Evolutionary conservation across 345 rosid species (phyloP), one percentile per base, ranked within the genome.

Genomic region (Trapa incisa): DNA sequence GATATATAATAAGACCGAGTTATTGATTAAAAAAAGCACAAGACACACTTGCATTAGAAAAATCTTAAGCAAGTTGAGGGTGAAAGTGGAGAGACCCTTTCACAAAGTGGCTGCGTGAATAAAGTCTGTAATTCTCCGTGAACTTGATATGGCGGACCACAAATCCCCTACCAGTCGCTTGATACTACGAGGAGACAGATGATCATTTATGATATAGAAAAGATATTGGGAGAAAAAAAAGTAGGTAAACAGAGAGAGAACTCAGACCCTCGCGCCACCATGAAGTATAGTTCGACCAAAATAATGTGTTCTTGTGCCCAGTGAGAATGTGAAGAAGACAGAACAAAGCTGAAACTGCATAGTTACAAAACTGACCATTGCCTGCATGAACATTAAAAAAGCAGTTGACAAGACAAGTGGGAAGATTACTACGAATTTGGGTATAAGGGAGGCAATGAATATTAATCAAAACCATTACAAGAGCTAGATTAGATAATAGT

Each of bases 321-420:
- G 81, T 57, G 99, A 94, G 78, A 94, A 94, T 71, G 99, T 94
- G 85, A 94, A 94, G 82, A 91, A 94, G 80, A 94, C 97, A 16
- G 99, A 82, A 71, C 96, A 91, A 61, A 94, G 91, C 76, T 94
- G 97, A 73, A 94, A 76, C 72, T 94, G 99, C 99, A 94, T 94
- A 41, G 99, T 91, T 61, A 84, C 61, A 75, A 94, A 94, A 80
- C 82, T 81, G 72, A 94, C 92, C 77, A 91, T 71, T 38, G 99
- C 99, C 98, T 93, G 85, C 84, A 81, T 38, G 7, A 47, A 57
- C 54, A 47, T 47, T 62, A 22, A 22, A 35, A 37, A 41, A 52
- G 57, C 60, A 52, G 39, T 47, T 29, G 35, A 67, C 1, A 67
- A 10, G 35, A 38, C 41, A 8, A 32, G 17, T n/a, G 13, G 16